phyloP scores from a whole-genome alignment of 768 basidiomycete species.

The Hericium rajendrae region DNA sequence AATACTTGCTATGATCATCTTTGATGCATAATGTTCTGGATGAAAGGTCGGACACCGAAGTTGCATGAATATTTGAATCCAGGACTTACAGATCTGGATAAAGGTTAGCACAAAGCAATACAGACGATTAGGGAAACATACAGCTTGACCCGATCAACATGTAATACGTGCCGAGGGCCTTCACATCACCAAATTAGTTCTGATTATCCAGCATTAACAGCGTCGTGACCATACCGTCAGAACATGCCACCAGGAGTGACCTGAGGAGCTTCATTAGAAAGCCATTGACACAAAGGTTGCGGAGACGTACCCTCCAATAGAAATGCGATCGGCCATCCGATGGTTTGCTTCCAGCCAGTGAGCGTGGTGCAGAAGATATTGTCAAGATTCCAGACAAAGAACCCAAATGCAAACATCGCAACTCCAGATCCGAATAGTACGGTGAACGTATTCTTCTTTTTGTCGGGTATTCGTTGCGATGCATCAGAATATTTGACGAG shows the following conservation, averaged over 20 bases:
- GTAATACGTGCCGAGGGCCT: slow-evolving; percentile 23
- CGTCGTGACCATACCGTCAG: slow-evolving; percentile 38
- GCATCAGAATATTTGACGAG: slow-evolving; percentile 38
- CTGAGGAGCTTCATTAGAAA: slow-evolving; percentile 20
- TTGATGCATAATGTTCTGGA: slow-evolving; percentile 50
- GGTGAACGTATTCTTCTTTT: slow-evolving; percentile 31
- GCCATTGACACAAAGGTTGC: not conserved
- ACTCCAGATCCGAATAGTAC: slow-evolving; percentile 45
- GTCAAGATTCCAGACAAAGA: slow-evolving; percentile 73
- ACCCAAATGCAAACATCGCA: slow-evolving; percentile 49
- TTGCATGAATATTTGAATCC: not conserved
- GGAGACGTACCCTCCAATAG: slow-evolving; percentile 44
- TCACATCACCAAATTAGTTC: slow-evolving; percentile 1
- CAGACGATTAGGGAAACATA: slow-evolving; percentile 13
- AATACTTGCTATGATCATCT: slow-evolving; percentile 43
- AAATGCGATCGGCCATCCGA: slow-evolving; percentile 63
- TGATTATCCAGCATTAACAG: not conserved
- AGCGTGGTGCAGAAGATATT: slow-evolving; percentile 60
- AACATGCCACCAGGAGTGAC: slow-evolving; percentile 72
- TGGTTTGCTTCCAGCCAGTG: slow-evolving; percentile 41
- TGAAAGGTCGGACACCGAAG: not conserved
- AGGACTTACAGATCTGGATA: slow-evolving; percentile 18
- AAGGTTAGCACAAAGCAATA: not conserved
- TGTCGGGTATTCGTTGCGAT: slow-evolving; percentile 30
- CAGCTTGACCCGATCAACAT: slow-evolving; percentile 25